These are phyloP conservation scores for Pseudozyma flocculosa DNA, from an alignment of 1,284 basidiomycete species.

Conservation along the genomic window DNA sequence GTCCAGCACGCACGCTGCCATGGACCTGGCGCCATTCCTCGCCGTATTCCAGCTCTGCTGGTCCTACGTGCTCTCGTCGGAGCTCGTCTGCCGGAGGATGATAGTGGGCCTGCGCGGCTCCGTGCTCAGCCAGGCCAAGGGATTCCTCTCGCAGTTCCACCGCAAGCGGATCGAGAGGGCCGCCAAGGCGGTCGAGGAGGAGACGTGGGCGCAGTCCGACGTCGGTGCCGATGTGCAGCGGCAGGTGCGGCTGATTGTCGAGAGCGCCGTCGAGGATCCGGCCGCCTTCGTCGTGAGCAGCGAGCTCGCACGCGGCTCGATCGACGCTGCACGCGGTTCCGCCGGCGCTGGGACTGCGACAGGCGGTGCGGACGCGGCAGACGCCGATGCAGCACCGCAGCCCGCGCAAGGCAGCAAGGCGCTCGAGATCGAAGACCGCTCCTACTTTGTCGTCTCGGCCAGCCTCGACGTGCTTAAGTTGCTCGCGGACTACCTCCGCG, in stretches of 20 bases:
- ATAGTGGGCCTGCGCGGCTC: slow-evolving; percentile 75
- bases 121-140: slow-evolving; percentile 69
- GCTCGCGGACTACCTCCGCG: slow-evolving; percentile 79
- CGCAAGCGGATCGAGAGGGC: slow-evolving; percentile 76
- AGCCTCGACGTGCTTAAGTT: slow-evolving; percentile 76
- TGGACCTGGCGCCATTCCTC: slow-evolving; percentile 75
- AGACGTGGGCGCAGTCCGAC: slow-evolving; percentile 81
- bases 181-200: slow-evolving; percentile 87
- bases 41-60: slow-evolving; percentile 80
- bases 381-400: slow-evolving; percentile 2
- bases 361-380: neutral
- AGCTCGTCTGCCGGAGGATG: slow-evolving; percentile 82
- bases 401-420: slow-evolving; percentile 62
- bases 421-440: slow-evolving; percentile 73
- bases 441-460: slow-evolving; percentile 69
- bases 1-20: slow-evolving; percentile 66
- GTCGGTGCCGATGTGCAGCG: slow-evolving; percentile 70
- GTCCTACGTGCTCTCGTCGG: slow-evolving; percentile 83
- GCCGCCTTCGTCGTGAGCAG: slow-evolving; percentile 61
- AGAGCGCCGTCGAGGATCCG: slow-evolving; percentile 79
- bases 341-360: too few relatives aligned
- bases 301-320: neutral
- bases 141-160: slow-evolving; percentile 83
- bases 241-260: slow-evolving; percentile 72
- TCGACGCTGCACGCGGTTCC: too few relatives aligned